Evolutionary conservation across 2,329 filamentous ascomycete species (phyloP).

Genomic region (Malbranchea cinnamomea): DNA sequence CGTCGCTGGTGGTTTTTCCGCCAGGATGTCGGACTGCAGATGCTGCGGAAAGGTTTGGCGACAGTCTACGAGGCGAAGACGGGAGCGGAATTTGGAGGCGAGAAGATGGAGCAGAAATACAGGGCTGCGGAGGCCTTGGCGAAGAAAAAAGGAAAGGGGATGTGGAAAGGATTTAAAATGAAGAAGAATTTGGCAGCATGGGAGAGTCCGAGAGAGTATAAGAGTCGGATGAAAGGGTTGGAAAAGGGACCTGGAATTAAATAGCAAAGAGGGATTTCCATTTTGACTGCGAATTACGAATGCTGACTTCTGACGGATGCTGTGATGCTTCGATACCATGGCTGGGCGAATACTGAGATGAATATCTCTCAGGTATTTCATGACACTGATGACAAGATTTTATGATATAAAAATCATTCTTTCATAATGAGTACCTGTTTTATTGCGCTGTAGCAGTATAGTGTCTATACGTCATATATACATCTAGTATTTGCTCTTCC

Average conservation of each 20-base stretch:
- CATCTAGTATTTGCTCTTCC: no score
- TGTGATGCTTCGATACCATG: no score
- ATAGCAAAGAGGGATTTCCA: conserved; percentile 4
- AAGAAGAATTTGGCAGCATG: conserved; percentile 38
- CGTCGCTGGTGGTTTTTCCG: conserved; percentile 42
- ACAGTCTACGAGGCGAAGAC: conserved; percentile 89
- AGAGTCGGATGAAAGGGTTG: conserved; percentile 42
- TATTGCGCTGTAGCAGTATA: no score
- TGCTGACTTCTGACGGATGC: no score
- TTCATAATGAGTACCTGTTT: no score
- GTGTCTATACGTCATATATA: no score
- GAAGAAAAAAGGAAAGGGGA: conserved; percentile 48
- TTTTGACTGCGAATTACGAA: conserved; percentile 6
- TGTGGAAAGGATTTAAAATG: conserved; percentile 55
- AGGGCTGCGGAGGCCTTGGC: conserved; percentile 38
- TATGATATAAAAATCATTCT: no score
- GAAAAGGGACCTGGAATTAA: conserved; percentile 18
- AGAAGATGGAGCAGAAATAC: conserved; percentile 37
- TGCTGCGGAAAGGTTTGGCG: conserved; percentile 72
- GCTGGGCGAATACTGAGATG: no score
- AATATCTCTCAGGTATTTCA: no score
- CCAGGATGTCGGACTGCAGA: conserved; percentile 73
- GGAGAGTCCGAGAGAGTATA: conserved; percentile 82
- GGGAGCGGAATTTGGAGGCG: conserved; percentile 74
- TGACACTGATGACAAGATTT: no score